Evolutionary conservation across 129 eudicot genomes (phyloP).

Genomic region (Tanacetum coccineum): DNA sequence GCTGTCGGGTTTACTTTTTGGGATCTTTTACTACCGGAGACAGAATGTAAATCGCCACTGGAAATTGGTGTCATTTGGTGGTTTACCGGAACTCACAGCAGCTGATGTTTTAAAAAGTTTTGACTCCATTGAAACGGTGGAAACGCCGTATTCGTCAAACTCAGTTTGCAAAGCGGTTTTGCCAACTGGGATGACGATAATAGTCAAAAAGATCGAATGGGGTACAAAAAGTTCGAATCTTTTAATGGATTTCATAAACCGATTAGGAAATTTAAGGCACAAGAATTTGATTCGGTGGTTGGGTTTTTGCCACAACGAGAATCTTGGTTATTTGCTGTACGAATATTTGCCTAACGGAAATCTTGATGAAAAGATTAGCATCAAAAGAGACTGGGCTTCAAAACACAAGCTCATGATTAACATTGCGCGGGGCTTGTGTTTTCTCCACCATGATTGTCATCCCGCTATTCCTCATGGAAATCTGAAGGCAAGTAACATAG

Average conservation of each 20-base stretch:
- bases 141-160: conserved; percentile 33
- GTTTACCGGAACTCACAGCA: conserved; percentile 66
- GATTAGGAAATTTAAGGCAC: conserved; percentile 68
- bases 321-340: conserved; percentile 57
- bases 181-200: conserved; percentile 67
- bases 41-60: conserved; percentile 43
- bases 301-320: conserved; percentile 66
- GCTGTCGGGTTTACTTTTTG: conserved; percentile 52
- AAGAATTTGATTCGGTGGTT: conserved; percentile 66
- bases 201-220: conserved; percentile 75
- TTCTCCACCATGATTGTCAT: conserved; percentile 72
- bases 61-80: conserved; percentile 68
- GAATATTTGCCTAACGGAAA: conserved; percentile 76
- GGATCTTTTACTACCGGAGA: conserved; percentile 50
- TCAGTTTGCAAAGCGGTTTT: conserved; percentile 66
- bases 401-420: conserved; percentile 59
- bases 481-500: conserved; percentile 54
- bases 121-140: conserved; percentile 43
- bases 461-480: conserved; percentile 84
- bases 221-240: conserved; percentile 41
- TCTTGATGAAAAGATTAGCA: conserved; percentile 52
- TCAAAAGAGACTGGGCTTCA: conserved; percentile 63
- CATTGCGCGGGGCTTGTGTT: conserved; percentile 61
- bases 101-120: conserved; percentile 73
- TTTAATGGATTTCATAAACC: conserved; percentile 42